phyloP scores from a whole-genome alignment of 2,329 filamentous ascomycete species.

The Bipolaris victoriae region DNA sequence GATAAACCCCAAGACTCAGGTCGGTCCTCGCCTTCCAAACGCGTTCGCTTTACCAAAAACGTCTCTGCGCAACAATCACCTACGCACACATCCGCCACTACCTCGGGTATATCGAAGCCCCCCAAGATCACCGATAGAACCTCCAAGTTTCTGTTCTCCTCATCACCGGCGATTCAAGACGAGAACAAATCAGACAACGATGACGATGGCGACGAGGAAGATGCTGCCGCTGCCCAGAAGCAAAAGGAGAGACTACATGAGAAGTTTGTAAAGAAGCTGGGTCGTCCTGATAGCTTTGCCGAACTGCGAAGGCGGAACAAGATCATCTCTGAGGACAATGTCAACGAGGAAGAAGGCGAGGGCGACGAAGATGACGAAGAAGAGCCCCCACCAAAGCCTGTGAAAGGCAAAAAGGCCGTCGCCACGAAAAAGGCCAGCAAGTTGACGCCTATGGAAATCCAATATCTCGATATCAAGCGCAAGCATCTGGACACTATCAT shows the following conservation, averaged over 20 bases:
- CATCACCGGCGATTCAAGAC: conserved; percentile 48
- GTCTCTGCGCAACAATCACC: conserved; percentile 31
- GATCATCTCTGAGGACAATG: conserved; percentile 61
- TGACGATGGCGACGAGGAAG: conserved; percentile 45
- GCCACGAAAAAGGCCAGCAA: conserved; percentile 75
- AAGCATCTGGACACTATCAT: conserved; percentile 89
- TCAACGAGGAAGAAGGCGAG: conserved; percentile 59
- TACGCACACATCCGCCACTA: conserved; percentile 29
- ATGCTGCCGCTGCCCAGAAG: conserved; percentile 60
- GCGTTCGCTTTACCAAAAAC: conserved; percentile 34
- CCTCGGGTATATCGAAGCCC: conserved; percentile 39
- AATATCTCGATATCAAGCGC: conserved; percentile 91
- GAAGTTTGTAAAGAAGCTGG: conserved; percentile 89
- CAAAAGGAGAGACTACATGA: conserved; percentile 76
- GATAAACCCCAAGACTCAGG: conserved; percentile 42
- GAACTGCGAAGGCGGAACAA: conserved; percentile 68
- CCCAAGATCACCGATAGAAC: conserved; percentile 57
- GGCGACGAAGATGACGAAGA: conserved; percentile 63
- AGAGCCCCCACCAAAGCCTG: conserved; percentile 59
- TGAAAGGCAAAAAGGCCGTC: conserved; percentile 58
- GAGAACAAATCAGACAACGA: conserved; percentile 29
- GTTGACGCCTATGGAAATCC: conserved; percentile 91
- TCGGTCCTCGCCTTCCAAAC: conserved; percentile 48
- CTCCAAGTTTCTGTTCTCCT: conserved; percentile 65
- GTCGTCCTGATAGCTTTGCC: conserved; percentile 79